Conservation (phyloP, 1,284 basidiomycete species). For the Schizophyllum commune region DNA sequence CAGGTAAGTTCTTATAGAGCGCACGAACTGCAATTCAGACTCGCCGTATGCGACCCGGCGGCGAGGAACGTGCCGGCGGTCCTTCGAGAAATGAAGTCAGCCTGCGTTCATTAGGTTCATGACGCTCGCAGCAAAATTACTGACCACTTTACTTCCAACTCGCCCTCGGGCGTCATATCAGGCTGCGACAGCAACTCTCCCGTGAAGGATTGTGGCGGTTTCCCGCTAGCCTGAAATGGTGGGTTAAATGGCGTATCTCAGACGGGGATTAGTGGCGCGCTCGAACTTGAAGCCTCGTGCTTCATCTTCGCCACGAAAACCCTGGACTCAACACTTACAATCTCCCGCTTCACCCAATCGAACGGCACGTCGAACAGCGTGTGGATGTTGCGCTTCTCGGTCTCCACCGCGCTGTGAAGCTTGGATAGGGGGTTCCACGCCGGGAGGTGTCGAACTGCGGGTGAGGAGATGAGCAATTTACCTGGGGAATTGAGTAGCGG, state of each 20-base stretch:
- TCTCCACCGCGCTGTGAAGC: conserved; percentile 24
- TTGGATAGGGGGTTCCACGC: conserved; percentile 4
- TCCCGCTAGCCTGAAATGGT: conserved; percentile 14
- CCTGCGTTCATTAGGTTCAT: not conserved
- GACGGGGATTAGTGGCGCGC: not conserved
- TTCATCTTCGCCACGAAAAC: not conserved
- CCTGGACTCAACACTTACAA: conserved; percentile 19
- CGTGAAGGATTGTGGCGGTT: conserved; percentile 15
- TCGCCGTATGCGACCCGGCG: conserved; percentile 17
- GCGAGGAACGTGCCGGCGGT: not conserved
- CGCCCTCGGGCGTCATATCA: conserved; percentile 8
- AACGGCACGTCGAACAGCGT: conserved; percentile 24
- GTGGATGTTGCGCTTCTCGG: conserved; percentile 24
- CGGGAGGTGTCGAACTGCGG: conserved; percentile 32
- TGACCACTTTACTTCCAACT: conserved; percentile 19
- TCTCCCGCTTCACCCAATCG: conserved; percentile 31
- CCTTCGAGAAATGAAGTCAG: not conserved
- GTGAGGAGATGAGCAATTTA: not conserved
- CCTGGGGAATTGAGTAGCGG: not conserved
- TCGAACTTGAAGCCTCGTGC: not conserved
- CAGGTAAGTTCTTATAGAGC: not conserved
- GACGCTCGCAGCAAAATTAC: conserved; percentile 14
- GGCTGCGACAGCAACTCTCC: conserved; percentile 13
- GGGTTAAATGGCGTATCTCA: not conserved
- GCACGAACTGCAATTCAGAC: not conserved